These are phyloP conservation scores for Lichtheimia hyalospora DNA, from an alignment of 371 early-diverging fungal species.

Conservation along the genomic window DNA sequence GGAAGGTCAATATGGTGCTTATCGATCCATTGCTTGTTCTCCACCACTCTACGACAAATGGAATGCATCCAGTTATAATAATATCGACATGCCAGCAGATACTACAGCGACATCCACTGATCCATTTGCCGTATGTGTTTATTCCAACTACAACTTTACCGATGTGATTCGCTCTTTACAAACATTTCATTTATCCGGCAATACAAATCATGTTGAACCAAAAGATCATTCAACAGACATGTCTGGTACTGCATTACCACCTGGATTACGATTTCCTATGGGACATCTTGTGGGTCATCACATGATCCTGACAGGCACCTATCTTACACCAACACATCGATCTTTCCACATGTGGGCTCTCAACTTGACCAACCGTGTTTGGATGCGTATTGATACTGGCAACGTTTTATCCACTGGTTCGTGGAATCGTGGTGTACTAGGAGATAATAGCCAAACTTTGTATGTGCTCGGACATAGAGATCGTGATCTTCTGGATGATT, in stretches of 20 bases:
- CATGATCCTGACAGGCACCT: slow-evolving; percentile 73
- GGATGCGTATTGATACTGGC: slow-evolving; percentile 73
- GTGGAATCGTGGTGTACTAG: slow-evolving; percentile 77
- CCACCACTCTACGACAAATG: slow-evolving; percentile 9
- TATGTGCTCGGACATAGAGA: slow-evolving; percentile 72
- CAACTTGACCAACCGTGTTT: slow-evolving; percentile 61
- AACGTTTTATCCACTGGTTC: slow-evolving; percentile 66
- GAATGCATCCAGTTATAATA: not conserved
- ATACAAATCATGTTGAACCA: not conserved
- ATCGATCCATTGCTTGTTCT: slow-evolving; percentile 70
- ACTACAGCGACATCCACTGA: not conserved
- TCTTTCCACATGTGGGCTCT: slow-evolving; percentile 78
- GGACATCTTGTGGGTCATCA: slow-evolving; percentile 68
- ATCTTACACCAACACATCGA: slow-evolving; percentile 64
- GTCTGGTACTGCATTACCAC: slow-evolving; percentile 64
- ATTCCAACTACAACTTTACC: slow-evolving; percentile 82
- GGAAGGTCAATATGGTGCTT: slow-evolving; percentile 70
- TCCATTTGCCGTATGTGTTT: slow-evolving; percentile 46
- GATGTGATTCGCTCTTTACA: slow-evolving; percentile 73
- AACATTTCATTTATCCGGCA: slow-evolving; percentile 44
- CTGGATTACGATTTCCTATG: slow-evolving; percentile 80
- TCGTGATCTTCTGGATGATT: slow-evolving; percentile 72
- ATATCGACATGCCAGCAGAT: not conserved
- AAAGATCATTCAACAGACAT: slow-evolving; percentile 63
- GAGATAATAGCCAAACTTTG: slow-evolving; percentile 59